Conservation (phyloP, 306 rosid species). For the Bauhinia variegata region DNA sequence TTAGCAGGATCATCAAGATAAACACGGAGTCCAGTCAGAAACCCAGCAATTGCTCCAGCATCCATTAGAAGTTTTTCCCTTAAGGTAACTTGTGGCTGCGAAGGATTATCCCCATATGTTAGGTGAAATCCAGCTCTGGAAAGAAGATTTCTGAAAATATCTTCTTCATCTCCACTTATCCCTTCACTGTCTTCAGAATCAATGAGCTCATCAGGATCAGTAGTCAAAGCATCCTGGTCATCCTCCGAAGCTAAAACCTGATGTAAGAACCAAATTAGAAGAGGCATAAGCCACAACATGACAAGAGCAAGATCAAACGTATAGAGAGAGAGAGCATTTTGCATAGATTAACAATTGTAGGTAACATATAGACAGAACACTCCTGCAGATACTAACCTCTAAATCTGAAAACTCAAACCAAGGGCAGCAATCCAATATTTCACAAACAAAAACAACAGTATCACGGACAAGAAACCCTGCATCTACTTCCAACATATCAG, state of each 20-base stretch:
- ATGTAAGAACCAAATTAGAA: constrained; percentile 41
- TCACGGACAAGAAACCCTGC: constrained; percentile 97
- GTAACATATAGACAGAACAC: constrained; percentile 25
- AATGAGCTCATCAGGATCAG: constrained; percentile 92
- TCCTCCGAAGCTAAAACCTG: constrained; percentile 97
- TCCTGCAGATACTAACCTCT: constrained; percentile 68
- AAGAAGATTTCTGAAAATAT: constrained; percentile 90
- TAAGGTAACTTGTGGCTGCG: constrained; percentile 93
- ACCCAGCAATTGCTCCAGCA: constrained; percentile 99
- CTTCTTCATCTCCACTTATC: constrained; percentile 97
- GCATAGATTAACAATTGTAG: constrained; percentile 27
- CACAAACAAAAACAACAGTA: constrained; percentile 95
- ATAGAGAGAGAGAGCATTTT: constrained; percentile 21
- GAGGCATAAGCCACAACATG: constrained; percentile 31
- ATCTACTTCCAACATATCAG: constrained; percentile 95
- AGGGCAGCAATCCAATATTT: constrained; percentile 98
- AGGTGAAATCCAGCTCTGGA: constrained; percentile 98
- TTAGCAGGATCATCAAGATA: constrained; percentile 99
- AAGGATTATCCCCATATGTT: constrained; percentile 94
- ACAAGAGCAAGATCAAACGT: constrained; percentile 11
- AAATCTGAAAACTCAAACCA: constrained; percentile 99
- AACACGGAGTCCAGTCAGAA: constrained; percentile 95
- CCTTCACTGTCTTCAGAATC: constrained; percentile 99
- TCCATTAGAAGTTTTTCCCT: constrained; percentile 96
- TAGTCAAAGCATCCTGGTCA: constrained; percentile 96